Evolutionary conservation across 2,329 filamentous ascomycete genomes (phyloP).

Genomic region (Pyrenophora teres): DNA sequence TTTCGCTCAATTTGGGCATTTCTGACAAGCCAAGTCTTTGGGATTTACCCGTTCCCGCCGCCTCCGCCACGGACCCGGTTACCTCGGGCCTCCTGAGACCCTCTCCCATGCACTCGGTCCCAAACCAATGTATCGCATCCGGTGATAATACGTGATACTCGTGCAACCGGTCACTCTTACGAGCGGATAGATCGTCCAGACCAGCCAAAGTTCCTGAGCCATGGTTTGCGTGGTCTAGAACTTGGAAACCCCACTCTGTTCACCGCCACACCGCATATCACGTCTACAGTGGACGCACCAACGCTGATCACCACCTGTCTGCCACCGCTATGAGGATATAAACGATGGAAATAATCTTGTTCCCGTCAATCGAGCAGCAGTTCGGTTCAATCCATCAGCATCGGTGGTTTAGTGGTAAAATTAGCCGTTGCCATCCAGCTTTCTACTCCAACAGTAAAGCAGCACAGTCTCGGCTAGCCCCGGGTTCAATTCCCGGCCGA

Average conservation of each 20-base stretch:
- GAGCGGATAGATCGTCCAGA: too few species aligned
- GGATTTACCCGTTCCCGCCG: conserved; percentile 4
- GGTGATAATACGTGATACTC: too few species aligned
- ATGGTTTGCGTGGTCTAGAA: too few species aligned
- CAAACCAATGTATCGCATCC: too few species aligned
- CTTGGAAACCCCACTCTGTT: too few species aligned
- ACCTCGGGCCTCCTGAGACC: neutral
- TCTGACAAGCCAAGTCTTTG: neutral
- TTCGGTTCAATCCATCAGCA: neutral
- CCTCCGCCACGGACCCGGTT: neutral
- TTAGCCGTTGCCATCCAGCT: conserved; percentile 30
- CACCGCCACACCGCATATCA: too few species aligned
- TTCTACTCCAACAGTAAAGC: neutral
- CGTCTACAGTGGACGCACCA: too few species aligned
- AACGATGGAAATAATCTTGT: fast-evolving
- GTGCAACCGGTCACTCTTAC: too few species aligned
- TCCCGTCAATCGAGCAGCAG: neutral
- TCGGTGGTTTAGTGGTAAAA: conserved; percentile 34
- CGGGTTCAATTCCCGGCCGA: conserved; percentile 36
- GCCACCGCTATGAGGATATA: neutral
- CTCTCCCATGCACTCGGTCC: too few species aligned
- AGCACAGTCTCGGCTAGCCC: conserved; percentile 29
- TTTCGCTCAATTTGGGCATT: too few species aligned
- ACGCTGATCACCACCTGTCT: too few species aligned
- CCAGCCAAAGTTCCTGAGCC: too few species aligned